These are phyloP conservation scores for Penicillium sp. DNA, from an alignment of 2,329 filamentous ascomycete genomes.

Conservation along the genomic window DNA sequence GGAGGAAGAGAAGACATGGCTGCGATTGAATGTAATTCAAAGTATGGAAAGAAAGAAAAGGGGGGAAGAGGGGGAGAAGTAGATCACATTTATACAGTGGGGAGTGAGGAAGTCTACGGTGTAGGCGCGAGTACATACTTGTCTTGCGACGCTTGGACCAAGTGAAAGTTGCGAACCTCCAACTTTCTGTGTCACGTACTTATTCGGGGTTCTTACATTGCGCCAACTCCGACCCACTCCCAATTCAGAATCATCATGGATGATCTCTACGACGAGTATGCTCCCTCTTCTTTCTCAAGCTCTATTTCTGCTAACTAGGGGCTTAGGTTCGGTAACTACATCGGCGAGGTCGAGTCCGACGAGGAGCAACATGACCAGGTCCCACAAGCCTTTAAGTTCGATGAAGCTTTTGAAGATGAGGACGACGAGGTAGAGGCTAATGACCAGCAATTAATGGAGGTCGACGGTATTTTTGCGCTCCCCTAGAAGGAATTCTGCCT, in stretches of 20 bases:
- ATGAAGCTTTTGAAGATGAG: constrained; percentile 62
- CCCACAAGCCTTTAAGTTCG: constrained; percentile 72
- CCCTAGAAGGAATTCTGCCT: background rate
- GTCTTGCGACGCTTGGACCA: constrained; percentile 19
- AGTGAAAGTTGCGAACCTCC: constrained; percentile 21
- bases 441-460: constrained; percentile 85
- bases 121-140: constrained; percentile 22
- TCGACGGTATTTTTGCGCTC: constrained; percentile 60
- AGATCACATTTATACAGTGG: background rate
- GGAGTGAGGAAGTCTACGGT: constrained; percentile 26
- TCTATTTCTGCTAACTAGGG: constrained; percentile 12
- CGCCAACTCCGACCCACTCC: background rate
- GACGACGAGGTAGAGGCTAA: constrained; percentile 56
- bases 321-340: constrained; percentile 90
- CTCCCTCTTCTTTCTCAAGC: constrained; percentile 1
- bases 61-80: background rate
- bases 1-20: constrained; percentile 74
- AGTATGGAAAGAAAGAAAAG: background rate
- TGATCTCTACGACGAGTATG: constrained; percentile 92
- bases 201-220: constrained; percentile 8
- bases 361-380: constrained; percentile 72
- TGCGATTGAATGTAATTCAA: constrained; percentile 13
- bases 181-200: constrained; percentile 16
- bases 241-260: constrained; percentile 67
- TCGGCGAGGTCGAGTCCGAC: constrained; percentile 88